Conservation (phyloP, 352 stramenopile species). For the Blastocystis sp. region DNA sequence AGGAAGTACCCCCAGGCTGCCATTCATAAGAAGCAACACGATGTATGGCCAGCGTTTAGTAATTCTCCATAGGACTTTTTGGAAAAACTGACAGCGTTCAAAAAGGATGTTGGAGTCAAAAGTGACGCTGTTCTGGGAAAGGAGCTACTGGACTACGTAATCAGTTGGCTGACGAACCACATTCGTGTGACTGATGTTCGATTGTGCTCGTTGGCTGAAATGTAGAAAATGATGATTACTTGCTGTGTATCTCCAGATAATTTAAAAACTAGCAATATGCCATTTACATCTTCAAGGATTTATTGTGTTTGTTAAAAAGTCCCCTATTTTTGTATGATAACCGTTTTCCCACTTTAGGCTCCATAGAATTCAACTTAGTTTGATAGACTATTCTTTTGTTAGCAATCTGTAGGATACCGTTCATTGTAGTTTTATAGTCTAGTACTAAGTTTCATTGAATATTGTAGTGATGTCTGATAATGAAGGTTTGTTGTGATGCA, state of each 20-base stretch:
- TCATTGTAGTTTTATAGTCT: no score
- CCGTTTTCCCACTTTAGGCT: background rate
- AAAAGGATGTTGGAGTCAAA: background rate
- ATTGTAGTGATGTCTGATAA: no score
- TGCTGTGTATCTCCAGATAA: conserved; percentile 30
- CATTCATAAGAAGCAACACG: conserved; percentile 42
- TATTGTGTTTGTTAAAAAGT: background rate
- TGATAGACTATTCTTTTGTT: no score
- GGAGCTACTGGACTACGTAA: conserved; percentile 38
- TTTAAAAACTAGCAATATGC: background rate
- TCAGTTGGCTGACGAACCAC: conserved; percentile 55
- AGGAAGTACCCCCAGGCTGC: conserved; percentile 34
- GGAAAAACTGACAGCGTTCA: background rate
- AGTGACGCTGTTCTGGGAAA: background rate
- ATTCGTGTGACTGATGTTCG: conserved; percentile 25
- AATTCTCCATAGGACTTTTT: conserved; percentile 19
- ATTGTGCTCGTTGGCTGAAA: background rate
- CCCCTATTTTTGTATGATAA: background rate
- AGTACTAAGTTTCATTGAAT: no score
- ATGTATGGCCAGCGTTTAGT: background rate
- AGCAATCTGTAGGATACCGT: no score
- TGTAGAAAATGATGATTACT: conserved; percentile 46
- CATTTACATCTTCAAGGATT: background rate
- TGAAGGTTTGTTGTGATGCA: no score
- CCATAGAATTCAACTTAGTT: no score